These are phyloP conservation scores for Pseudocercospora pini-densiflorae DNA, from an alignment of 2,329 filamentous ascomycete genomes.

Conservation along the genomic window DNA sequence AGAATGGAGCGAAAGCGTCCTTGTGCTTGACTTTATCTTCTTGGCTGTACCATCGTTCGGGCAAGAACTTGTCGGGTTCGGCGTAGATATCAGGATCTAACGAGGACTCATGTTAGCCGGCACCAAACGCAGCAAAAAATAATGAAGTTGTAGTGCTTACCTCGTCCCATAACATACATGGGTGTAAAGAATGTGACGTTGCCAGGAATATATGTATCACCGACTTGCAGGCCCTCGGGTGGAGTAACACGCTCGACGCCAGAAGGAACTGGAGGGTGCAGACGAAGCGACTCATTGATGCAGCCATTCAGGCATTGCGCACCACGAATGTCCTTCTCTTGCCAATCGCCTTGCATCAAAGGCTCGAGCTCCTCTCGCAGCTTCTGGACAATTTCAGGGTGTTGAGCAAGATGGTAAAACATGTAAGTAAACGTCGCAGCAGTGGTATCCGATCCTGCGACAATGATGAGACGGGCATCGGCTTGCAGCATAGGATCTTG, in stretches of 20 bases:
- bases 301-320: conserved; percentile 41
- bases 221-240: conserved; percentile 44
- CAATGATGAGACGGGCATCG: conserved; percentile 41
- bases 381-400: conserved; percentile 37
- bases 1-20: conserved; percentile 45
- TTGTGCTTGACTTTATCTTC: conserved; percentile 43
- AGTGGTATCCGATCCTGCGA: conserved; percentile 52
- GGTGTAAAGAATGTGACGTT: conserved; percentile 33
- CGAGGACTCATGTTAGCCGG: neutral
- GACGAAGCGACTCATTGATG: conserved; percentile 50
- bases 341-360: conserved; percentile 32
- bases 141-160: conserved; percentile 28
- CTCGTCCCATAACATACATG: conserved; percentile 35
- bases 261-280: conserved; percentile 47
- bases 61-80: conserved; percentile 39
- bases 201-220: conserved; percentile 42
- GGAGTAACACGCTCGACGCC: conserved; percentile 45
- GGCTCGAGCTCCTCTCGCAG: conserved; percentile 43
- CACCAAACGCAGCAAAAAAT: too few species aligned
- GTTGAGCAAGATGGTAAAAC: conserved; percentile 46
- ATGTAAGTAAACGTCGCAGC: conserved; percentile 47
- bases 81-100: conserved; percentile 37
- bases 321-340: conserved; percentile 33
- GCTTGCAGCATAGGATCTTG: conserved; percentile 37
- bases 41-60: conserved; percentile 44